These are phyloP conservation scores for Diaporthe amygdali DNA, from an alignment of 2,329 filamentous ascomycete species.

Conservation along the genomic window DNA sequence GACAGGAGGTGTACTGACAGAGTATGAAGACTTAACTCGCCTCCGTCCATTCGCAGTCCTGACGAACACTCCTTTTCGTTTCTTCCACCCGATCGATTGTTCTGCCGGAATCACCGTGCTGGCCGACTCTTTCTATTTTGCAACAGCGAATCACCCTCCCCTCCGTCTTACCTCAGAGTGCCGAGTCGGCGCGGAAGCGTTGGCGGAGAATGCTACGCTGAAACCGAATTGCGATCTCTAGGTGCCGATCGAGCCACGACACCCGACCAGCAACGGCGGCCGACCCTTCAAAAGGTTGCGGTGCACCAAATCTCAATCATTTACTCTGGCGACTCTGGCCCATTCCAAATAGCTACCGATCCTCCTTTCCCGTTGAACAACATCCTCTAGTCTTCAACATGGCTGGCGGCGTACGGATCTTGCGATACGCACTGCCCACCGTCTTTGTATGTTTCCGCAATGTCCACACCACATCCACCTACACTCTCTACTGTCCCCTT, in stretches of 20 bases:
- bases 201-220: slow-evolving; percentile 11
- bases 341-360: neutral
- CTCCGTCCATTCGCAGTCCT: slow-evolving; percentile 2
- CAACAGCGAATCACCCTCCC: neutral
- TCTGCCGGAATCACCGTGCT: neutral
- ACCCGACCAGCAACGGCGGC: slow-evolving; percentile 7
- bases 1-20: neutral
- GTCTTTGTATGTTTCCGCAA: slow-evolving; percentile 70
- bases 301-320: slow-evolving; percentile 15
- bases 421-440: slow-evolving; percentile 80
- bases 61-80: neutral
- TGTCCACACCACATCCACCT: slow-evolving; percentile 18
- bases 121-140: neutral
- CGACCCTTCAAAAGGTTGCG: slow-evolving; percentile 10
- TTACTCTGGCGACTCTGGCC: slow-evolving; percentile 1
- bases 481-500: slow-evolving; percentile 24
- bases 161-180: neutral
- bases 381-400: slow-evolving; percentile 41
- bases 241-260: slow-evolving; percentile 12
- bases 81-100: neutral
- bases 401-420: slow-evolving; percentile 75
- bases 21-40: neutral
- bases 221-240: neutral
- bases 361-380: slow-evolving; percentile 5
- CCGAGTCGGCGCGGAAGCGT: neutral